Evolutionary conservation across 2,329 filamentous ascomycete genomes (phyloP), one percentile per base, ranked within the genome.

Genomic region (Xylaria multiplex): DNA sequence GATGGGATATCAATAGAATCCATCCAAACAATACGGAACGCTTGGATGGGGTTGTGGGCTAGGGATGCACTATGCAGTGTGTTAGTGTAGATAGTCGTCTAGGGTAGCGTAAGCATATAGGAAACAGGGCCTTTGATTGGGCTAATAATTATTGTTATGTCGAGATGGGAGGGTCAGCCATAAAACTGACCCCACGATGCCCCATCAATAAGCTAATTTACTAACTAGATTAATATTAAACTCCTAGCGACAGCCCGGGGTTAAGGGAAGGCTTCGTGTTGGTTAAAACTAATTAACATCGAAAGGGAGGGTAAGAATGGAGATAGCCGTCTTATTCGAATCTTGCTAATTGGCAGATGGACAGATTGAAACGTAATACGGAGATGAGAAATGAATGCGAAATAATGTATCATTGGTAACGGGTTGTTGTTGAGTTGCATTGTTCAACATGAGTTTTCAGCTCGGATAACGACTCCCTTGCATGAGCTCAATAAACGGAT

Each of bases 131-230:
- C 35, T 37, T 22, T 62, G 50, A 63, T 63, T 66, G 59, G 64
- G 7, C 16, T 8, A 37, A 40, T 30, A 22, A 40, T 27, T 50
- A 55, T n/a, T 37, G 19, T 55, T 56, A 35, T 50, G 22, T 45
- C 40, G 13, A 22, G 13, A 66, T 58, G 40, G 59, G 59, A 27
- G 46, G 64, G 8, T 54, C 32, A 58, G 59, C 40, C n/a, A 62
- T 53, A 54, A 27, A 59, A 59, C 37, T 62, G 48, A 54, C 59
- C 56, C 59, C 54, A 62, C 48, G 46, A 32, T 43, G 35, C 40
- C 48, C 32, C 54, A 30, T 56, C 32, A 42, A 22, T 30, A 56
- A 56, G 37, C 22, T 52, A 37, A 8, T 40, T 22, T 53, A 4
- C 58, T 65, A 53, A 32, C 63, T 54, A 37, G 14, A 52, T 56